Evolutionary conservation across 768 basidiomycete species (phyloP).

Genomic region (Lanmaoa pseudosensibilis): DNA sequence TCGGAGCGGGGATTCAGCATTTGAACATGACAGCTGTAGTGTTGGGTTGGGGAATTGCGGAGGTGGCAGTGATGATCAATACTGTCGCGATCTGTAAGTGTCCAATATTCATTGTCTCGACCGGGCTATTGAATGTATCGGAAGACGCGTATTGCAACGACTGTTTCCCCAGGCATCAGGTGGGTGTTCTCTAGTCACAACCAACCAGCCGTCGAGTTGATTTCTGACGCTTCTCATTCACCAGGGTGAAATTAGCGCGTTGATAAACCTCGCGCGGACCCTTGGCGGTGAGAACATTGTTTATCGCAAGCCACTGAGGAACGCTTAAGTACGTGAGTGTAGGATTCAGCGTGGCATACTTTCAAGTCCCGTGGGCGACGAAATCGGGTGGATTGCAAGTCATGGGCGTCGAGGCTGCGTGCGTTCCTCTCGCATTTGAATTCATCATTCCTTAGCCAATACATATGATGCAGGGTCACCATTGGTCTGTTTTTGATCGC

Average conservation of each 20-base stretch:
- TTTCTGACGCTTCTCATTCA: neutral
- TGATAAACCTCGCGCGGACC: constrained; percentile 42
- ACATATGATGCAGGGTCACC: constrained; percentile 25
- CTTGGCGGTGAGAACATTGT: constrained; percentile 26
- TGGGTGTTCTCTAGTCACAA: neutral
- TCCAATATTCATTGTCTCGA: neutral
- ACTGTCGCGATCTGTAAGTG: constrained; percentile 42
- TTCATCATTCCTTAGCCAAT: neutral
- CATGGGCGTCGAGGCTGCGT: constrained; percentile 41
- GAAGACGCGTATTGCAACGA: constrained; percentile 41
- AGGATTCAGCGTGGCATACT: constrained; percentile 42
- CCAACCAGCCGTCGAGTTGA: neutral
- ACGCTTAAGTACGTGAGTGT: neutral
- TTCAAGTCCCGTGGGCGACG: constrained; percentile 42
- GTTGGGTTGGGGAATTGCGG: constrained; percentile 47
- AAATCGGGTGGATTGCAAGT: constrained; percentile 35
- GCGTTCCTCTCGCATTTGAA: constrained; percentile 7
- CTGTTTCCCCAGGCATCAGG: constrained; percentile 37
- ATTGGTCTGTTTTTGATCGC: constrained; percentile 37
- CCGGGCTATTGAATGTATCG: neutral
- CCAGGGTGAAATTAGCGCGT: constrained; percentile 44
- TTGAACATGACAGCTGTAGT: constrained; percentile 33
- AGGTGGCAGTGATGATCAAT: constrained; percentile 37
- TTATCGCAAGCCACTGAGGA: neutral
- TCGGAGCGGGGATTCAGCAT: constrained; percentile 40